Percentiles rank a stretch among this genome's conserved stretches.
These are phyloP conservation scores for Cutaneotrichosporon sp. DNA, from an alignment of 1,284 basidiomycete species.

Conservation along the genomic window DNA sequence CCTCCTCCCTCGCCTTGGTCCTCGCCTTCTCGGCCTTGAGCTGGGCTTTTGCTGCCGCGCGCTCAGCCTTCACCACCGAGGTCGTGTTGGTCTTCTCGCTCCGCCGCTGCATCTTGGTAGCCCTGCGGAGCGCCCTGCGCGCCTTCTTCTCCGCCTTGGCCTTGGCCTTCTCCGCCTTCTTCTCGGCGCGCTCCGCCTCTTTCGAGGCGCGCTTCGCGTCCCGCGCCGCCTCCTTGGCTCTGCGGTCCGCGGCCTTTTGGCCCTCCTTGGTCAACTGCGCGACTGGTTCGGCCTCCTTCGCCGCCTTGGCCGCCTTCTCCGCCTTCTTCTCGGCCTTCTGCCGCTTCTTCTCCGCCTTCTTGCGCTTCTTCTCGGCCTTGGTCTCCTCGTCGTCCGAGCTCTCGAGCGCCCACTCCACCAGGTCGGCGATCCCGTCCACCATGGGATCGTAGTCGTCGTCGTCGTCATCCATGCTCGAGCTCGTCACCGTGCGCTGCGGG, in stretches of 20 bases:
- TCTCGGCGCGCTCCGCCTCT: neutral
- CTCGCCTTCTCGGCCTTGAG: neutral
- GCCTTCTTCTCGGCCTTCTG: neutral
- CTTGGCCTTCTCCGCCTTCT: slow-evolving; percentile 8
- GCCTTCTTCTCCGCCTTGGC: slow-evolving; percentile 19
- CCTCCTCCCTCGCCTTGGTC: slow-evolving; percentile 4
- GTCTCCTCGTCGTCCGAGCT: neutral
- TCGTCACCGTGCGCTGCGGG: neutral
- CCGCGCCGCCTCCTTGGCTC: neutral
- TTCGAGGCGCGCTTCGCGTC: neutral
- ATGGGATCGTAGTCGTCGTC: neutral
- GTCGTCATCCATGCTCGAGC: too few relatives aligned
- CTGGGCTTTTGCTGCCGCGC: slow-evolving; percentile 7
- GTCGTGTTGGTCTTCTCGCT: neutral
- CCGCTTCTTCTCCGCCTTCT: neutral
- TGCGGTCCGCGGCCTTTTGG: neutral
- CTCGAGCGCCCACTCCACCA: neutral
- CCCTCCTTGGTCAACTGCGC: neutral
- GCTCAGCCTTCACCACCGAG: slow-evolving; percentile 6
- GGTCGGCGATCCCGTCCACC: neutral
- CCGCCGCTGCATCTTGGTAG: slow-evolving; percentile 9
- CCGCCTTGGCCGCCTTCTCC: slow-evolving; percentile 2
- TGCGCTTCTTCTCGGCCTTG: neutral
- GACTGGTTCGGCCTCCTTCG: neutral
- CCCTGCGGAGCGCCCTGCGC: slow-evolving; percentile 8